A percentile compares a stretch with the other conserved stretches of the same genome.
Evolutionary conservation across 2,329 filamentous ascomycete genomes (phyloP).

Genomic region (Raffaelea ambrosiae): DNA sequence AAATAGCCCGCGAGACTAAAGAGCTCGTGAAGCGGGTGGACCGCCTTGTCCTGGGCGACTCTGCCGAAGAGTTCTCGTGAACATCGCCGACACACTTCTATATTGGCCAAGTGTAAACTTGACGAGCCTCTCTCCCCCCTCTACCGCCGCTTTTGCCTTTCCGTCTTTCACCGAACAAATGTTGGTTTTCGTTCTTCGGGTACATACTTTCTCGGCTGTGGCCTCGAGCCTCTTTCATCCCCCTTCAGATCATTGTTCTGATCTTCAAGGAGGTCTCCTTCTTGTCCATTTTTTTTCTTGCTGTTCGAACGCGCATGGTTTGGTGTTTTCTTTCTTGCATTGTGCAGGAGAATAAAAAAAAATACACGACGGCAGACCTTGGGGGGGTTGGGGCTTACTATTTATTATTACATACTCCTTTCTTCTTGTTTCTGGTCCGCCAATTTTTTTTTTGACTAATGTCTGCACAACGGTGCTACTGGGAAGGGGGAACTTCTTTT

Average conservation of each 20-base stretch:
- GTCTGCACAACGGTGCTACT: background rate
- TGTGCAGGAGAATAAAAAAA: no score
- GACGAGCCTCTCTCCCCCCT: conserved; percentile 1
- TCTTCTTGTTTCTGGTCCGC: background rate
- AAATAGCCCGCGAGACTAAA: conserved; percentile 75
- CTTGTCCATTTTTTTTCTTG: background rate
- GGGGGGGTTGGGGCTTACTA: no score
- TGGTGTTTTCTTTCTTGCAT: no score
- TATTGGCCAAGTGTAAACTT: no score
- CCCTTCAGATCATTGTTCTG: background rate
- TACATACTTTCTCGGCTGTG: no score
- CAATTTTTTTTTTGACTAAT: background rate
- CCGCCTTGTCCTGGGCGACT: conserved; percentile 15
- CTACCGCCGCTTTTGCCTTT: no score
- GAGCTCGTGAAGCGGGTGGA: conserved; percentile 45
- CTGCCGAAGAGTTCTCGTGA: conserved; percentile 18
- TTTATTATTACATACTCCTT: background rate
- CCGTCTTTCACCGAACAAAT: no score
- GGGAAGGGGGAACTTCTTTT: background rate
- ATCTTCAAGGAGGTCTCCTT: no score
- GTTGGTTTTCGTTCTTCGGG: no score
- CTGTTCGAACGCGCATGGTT: no score
- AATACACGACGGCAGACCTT: no score
- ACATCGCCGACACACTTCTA: background rate
- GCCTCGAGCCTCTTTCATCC: no score